These are phyloP conservation scores for Fusarium sambucinum DNA, from an alignment of 2,329 filamentous ascomycete genomes.

Conservation along the genomic window DNA sequence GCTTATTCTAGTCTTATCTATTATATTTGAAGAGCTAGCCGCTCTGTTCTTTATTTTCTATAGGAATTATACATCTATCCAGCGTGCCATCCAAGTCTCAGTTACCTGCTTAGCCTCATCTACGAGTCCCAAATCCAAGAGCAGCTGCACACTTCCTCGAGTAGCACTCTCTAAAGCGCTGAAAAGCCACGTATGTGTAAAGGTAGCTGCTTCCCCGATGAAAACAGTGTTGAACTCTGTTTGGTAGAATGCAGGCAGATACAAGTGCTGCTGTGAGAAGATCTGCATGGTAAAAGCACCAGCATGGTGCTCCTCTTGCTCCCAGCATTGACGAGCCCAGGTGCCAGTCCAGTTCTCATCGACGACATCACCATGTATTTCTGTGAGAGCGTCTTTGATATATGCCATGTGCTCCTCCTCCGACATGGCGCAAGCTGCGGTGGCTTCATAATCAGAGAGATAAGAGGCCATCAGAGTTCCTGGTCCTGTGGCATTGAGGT, in stretches of 20 bases:
- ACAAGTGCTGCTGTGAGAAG: conserved; percentile 68
- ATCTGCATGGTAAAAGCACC: conserved; percentile 66
- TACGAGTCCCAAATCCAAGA: conserved; percentile 67
- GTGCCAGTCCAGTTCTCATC: conserved; percentile 68
- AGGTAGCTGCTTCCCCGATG: conserved; percentile 56
- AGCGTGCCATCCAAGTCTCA: conserved; percentile 70
- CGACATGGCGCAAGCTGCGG: conserved; percentile 31
- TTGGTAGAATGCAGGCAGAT: conserved; percentile 70
- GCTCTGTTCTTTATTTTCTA: too few relatives aligned
- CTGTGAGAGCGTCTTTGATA: conserved; percentile 31
- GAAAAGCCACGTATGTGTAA: conserved; percentile 68
- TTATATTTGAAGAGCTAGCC: too few relatives aligned
- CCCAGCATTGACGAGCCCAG: conserved; percentile 71
- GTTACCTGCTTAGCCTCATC: conserved; percentile 71
- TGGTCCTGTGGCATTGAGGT: conserved; percentile 38
- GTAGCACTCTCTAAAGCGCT: conserved; percentile 67
- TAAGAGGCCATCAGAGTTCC: conserved; percentile 37
- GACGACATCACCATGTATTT: conserved; percentile 54
- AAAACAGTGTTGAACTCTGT: conserved; percentile 63
- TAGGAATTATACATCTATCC: conserved; percentile 57
- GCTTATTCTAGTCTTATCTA: too few relatives aligned
- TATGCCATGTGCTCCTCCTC: conserved; percentile 42
- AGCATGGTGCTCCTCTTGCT: conserved; percentile 66
- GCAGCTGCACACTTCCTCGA: conserved; percentile 65
- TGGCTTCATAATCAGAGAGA: conserved; percentile 38